These are phyloP conservation scores for Leccinellum luteum DNA, from an alignment of 768 basidiomycete genomes.

Conservation along the genomic window DNA sequence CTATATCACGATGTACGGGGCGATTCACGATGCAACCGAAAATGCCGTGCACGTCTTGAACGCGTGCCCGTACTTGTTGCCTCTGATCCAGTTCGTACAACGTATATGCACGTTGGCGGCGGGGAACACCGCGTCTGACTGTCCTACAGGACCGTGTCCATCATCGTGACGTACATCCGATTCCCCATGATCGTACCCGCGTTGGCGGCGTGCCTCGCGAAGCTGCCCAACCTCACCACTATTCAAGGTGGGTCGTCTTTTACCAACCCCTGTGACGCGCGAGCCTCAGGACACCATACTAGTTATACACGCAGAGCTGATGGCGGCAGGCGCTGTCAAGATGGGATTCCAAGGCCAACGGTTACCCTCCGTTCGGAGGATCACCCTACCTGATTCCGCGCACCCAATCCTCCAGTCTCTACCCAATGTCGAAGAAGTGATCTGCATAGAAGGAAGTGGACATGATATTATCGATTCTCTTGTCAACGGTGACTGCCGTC, in stretches of 20 bases:
- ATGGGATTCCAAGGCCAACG: slow-evolving; percentile 5
- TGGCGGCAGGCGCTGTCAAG: slow-evolving; percentile 5
- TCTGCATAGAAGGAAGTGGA: slow-evolving; percentile 4
- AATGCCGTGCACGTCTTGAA: not conserved
- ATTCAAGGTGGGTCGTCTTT: slow-evolving; percentile 6
- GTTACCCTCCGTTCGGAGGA: slow-evolving; percentile 12
- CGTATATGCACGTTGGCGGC: too few species aligned
- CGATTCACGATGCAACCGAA: not conserved
- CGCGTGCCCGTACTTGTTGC: slow-evolving; percentile 1
- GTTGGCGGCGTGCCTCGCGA: slow-evolving; percentile 6
- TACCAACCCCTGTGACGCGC: not conserved
- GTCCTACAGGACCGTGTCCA: not conserved
- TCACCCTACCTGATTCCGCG: slow-evolving; percentile 4
- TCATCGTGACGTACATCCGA: not conserved
- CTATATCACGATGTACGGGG: not conserved
- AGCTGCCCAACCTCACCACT: slow-evolving; percentile 4
- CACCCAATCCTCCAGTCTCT: slow-evolving; percentile 10
- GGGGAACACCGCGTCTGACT: not conserved
- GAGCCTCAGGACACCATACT: not conserved
- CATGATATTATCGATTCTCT: slow-evolving; percentile 7
- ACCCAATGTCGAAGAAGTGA: slow-evolving; percentile 9
- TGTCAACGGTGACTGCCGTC: slow-evolving; percentile 1
- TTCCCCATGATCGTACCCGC: slow-evolving; percentile 1
- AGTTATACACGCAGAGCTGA: not conserved
- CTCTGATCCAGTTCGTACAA: slow-evolving; percentile 5